Conservation (phyloP, 2,329 filamentous ascomycete genomes). For the Verticillium zaregamsianum region DNA sequence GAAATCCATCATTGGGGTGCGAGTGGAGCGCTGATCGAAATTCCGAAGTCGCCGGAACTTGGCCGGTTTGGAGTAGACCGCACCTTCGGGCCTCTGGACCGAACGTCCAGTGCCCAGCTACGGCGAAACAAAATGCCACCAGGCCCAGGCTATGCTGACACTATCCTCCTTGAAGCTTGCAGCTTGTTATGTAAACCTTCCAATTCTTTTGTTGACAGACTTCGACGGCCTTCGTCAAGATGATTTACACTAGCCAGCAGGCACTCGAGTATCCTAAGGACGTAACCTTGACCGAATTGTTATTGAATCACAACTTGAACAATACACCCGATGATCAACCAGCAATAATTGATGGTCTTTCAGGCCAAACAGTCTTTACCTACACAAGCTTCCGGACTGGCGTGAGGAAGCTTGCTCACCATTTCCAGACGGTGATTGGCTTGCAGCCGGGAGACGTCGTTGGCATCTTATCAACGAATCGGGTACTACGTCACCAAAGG, state of each 20-base stretch:
- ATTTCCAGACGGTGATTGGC: slow-evolving; percentile 1
- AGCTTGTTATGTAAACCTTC: background rate
- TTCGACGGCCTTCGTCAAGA: background rate
- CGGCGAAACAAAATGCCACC: background rate
- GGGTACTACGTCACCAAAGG: background rate
- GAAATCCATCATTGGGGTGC: background rate
- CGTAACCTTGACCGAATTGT: slow-evolving; percentile 3
- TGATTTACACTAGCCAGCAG: slow-evolving; percentile 4
- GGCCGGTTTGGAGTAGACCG: background rate
- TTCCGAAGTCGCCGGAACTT: background rate
- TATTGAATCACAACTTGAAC: slow-evolving; percentile 6
- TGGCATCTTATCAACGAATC: slow-evolving; percentile 6
- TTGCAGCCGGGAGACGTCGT: slow-evolving; percentile 1
- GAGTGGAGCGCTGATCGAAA: background rate
- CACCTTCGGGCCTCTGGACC: background rate
- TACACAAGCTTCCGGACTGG: slow-evolving; percentile 5
- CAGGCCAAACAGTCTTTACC: slow-evolving; percentile 6
- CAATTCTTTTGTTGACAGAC: background rate
- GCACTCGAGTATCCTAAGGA: slow-evolving; percentile 3
- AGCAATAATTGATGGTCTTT: slow-evolving; percentile 5
- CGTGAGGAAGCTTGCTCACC: slow-evolving; percentile 7
- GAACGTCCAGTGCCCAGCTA: background rate
- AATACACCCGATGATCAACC: slow-evolving; percentile 4
- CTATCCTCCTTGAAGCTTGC: background rate
- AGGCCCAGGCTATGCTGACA: background rate